phyloP scores from a whole-genome alignment of 257 asterid genomes.

The Solanum arcanum region DNA sequence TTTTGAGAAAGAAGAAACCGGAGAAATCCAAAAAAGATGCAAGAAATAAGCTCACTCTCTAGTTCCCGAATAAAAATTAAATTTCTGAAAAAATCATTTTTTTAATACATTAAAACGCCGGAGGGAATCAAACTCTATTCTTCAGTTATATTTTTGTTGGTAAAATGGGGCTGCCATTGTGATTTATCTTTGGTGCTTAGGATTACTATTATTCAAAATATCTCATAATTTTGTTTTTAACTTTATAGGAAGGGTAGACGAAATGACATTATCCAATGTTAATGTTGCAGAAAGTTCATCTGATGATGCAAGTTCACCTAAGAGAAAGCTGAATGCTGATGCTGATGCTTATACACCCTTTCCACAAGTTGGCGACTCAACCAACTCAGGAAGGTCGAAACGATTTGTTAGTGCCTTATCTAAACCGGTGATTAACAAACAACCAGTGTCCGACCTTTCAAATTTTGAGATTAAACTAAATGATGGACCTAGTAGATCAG shows the following conservation, averaged over 20 bases:
- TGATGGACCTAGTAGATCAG: neutral
- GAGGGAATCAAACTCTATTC: neutral
- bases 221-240: neutral
- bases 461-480: neutral
- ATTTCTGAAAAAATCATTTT: neutral
- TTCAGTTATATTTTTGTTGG: neutral
- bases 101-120: neutral
- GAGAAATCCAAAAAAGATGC: neutral
- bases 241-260: constrained; percentile 1
- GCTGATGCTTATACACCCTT: neutral
- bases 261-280: neutral
- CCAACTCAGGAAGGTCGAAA: neutral
- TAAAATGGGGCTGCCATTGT: neutral
- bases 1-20: neutral
- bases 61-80: neutral
- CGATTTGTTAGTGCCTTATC: neutral
- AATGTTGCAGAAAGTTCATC: neutral
- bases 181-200: neutral
- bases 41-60: neutral
- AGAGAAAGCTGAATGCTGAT: neutral
- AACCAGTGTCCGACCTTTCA: neutral
- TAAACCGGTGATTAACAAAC: neutral
- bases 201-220: neutral
- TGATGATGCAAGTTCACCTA: neutral
- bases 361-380: neutral